These are phyloP conservation scores for Saururus chinensis DNA, from an alignment of 164 flowering plant species.

Conservation along the genomic window DNA sequence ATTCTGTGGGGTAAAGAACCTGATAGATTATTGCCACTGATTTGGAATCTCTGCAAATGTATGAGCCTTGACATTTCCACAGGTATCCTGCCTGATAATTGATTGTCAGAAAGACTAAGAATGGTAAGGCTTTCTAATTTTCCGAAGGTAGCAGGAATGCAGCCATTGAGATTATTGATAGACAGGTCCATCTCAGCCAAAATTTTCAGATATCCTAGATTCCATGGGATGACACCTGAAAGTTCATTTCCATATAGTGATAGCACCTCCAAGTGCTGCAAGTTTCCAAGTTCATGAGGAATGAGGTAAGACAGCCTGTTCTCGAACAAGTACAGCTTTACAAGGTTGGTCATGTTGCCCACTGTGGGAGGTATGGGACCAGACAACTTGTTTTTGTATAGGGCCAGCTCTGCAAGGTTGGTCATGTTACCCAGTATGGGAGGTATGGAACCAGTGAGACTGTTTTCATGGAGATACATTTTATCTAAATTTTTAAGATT, in stretches of 20 bases:
- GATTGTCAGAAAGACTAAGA: neutral
- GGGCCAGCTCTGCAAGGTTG: no score
- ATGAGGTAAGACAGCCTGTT: no score
- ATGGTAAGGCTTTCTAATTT: neutral
- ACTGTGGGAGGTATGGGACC: no score
- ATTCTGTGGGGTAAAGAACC: neutral
- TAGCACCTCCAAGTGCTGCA: no score
- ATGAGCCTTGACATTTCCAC: neutral
- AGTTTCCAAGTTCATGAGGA: neutral
- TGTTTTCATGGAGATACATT: neutral
- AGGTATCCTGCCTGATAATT: neutral
- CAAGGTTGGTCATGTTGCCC: no score
- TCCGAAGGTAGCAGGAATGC: neutral
- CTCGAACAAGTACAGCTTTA: no score
- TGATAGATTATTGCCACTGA: neutral
- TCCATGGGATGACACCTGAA: neutral
- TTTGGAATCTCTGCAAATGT: neutral
- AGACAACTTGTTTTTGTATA: no score
- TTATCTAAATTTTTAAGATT: neutral
- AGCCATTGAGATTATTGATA: neutral
- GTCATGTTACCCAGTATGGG: no score
- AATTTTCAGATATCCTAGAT: neutral
- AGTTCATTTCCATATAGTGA: neutral
- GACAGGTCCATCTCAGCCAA: neutral
- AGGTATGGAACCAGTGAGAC: neutral